phyloP scores from a whole-genome alignment of 169 alveolate species.

The Plasmodium yoelii region DNA sequence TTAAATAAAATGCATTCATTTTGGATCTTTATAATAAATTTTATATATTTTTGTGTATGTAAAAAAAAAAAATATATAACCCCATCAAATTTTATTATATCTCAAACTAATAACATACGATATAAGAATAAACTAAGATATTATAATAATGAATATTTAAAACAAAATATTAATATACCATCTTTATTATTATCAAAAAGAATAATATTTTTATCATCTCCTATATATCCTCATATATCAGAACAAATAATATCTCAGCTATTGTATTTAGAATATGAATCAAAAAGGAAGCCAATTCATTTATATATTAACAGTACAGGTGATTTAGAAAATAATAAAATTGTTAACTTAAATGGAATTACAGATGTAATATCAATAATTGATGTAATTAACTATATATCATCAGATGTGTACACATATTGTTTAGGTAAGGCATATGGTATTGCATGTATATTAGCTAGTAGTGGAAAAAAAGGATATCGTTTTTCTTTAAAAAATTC shows the following conservation, averaged over 20 bases:
- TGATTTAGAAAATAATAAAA: constrained; percentile 73
- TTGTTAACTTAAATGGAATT: constrained; percentile 75
- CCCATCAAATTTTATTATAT: constrained; percentile 20
- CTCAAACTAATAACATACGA: constrained; percentile 6
- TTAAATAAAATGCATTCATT: constrained; percentile 7
- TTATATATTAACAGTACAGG: constrained; percentile 81
- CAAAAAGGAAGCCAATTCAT: constrained; percentile 83
- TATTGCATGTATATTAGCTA: constrained; percentile 80
- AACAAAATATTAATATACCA: constrained; percentile 55
- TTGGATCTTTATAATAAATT: neutral
- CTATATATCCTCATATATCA: constrained; percentile 82
- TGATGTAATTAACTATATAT: constrained; percentile 81
- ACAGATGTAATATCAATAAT: constrained; percentile 81
- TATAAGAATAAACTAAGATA: neutral
- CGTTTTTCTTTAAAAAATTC: constrained; percentile 83
- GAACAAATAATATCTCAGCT: constrained; percentile 81
- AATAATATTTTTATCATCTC: constrained; percentile 80
- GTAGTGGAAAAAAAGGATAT: constrained; percentile 82
- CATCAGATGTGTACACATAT: constrained; percentile 39
- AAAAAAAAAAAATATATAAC: constrained; percentile 3
- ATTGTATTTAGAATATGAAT: constrained; percentile 81
- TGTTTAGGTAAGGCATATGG: constrained; percentile 83
- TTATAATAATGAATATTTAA: constrained; percentile 32
- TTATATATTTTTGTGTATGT: constrained; percentile 34
- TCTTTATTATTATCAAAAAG: constrained; percentile 81